Base-by-base conservation (phyloP, 495 filamentous ascomycete genomes). In the Paragyromitra xinjiangensis region DNA sequence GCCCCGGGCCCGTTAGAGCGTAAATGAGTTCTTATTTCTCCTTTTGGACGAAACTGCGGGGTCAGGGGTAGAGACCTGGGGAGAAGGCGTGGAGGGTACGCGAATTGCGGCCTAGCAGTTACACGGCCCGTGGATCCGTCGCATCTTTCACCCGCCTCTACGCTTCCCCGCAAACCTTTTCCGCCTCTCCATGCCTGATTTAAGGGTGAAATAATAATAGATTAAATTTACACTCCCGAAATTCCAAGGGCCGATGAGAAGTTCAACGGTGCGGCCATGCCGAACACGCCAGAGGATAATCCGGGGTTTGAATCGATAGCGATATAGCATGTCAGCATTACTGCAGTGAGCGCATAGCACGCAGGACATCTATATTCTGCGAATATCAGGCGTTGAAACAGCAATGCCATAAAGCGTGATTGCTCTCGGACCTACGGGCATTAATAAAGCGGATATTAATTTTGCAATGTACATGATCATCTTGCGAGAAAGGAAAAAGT, bases 41-140 rank as follows among this genome's bases (percentile, higher is more conserved):
- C 73, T 77, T 71, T 53, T 14, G 59, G 73, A 39, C 50, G 40
- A 72, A 64, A 77, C 73, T 77, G 68, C 73, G 68, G 68, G 73
- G 68, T 64, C 58, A 71, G 66, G 66, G 58, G 50, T 45, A 37
- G 65, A 39, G 4, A 48, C n/a, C 59, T 77, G 68, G 37, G 59
- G 73, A 75, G 73, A 75, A 69, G 48, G 39, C 45, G 29, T 3
- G 29, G 29, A 34, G 29, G 29, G 29, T 34, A 42, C 26, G 64
- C 40, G 44, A 40, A 44, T 51, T 44, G 34, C 45, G 34, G 22
- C 39, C 66, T 73, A 51, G 59, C 62, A 73, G 24, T 40, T 73
- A 53, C 63, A 73, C 71, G 71, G 71, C 71, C 71, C 71, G 71
- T 66, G 51, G 40, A 58, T 65, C 71, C 71, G 71, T 61, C 71